Evolutionary conservation across 495 filamentous ascomycete species (phyloP).

Genomic region (Parmelia sp.): DNA sequence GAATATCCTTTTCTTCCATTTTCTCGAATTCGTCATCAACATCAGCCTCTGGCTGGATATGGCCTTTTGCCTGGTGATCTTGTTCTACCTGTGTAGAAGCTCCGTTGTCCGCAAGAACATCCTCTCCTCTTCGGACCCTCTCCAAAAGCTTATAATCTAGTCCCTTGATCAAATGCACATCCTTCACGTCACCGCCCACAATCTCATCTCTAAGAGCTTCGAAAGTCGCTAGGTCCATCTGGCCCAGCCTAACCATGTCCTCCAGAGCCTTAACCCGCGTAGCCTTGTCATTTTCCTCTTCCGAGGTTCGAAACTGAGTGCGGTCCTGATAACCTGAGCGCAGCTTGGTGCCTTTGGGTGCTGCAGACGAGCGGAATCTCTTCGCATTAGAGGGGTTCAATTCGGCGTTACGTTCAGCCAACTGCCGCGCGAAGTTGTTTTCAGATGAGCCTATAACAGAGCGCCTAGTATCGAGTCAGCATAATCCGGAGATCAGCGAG

Average conservation of each 20-base stretch:
- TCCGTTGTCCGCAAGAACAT: slow-evolving; percentile 46
- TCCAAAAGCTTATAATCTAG: slow-evolving; percentile 78
- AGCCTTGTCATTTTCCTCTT: slow-evolving; percentile 39
- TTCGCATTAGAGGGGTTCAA: slow-evolving; percentile 44
- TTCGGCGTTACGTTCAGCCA: slow-evolving; percentile 58
- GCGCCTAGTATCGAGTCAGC: slow-evolving; percentile 49
- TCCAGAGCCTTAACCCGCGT: slow-evolving; percentile 68
- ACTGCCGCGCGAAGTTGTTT: slow-evolving; percentile 75
- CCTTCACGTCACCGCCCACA: slow-evolving; percentile 70
- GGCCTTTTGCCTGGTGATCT: slow-evolving; percentile 25
- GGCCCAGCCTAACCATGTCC: slow-evolving; percentile 71
- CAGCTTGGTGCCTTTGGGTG: slow-evolving; percentile 77
- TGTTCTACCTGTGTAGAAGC: slow-evolving; percentile 15
- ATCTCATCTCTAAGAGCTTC: slow-evolving; percentile 67
- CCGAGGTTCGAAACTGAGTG: slow-evolving; percentile 43
- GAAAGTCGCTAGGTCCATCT: slow-evolving; percentile 71
- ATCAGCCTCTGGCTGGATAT: slow-evolving; percentile 37
- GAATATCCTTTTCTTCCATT: slow-evolving; percentile 58
- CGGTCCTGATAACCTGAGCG: slow-evolving; percentile 81
- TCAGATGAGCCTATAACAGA: slow-evolving; percentile 50
- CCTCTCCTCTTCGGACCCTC: slow-evolving; percentile 65
- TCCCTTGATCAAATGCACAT: slow-evolving; percentile 86
- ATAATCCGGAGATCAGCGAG: neutral
- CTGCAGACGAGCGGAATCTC: slow-evolving; percentile 70
- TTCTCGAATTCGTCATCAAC: slow-evolving; percentile 75